Base-by-base conservation (phyloP, 192 early-diverging fungal genomes). In the Mortierella antarctica region DNA sequence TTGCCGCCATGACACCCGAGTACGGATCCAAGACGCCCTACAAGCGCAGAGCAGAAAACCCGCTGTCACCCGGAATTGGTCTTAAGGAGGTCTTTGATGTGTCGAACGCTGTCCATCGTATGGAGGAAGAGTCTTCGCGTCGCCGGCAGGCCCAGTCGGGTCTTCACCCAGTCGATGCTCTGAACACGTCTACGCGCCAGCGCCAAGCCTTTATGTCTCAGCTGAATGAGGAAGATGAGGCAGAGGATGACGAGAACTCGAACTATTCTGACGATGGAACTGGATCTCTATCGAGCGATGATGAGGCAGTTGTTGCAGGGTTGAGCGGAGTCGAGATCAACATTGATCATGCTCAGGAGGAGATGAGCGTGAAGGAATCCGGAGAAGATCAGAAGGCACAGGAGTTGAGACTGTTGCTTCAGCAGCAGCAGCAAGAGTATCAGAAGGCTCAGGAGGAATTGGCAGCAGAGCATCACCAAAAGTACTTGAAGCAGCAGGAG, bases 41-140 rank as follows among this genome's bases (percentile, higher is more conserved):
- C 56, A 83, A 59, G 74, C 83, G 81, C 65, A 85, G 82, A 73
- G 83, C 85, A 31, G 82, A 79, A 53, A 86, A 88, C 73, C 60
- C 83, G n/a, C 67, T 89, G 18, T 85, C 86, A 42, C 89, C 86
- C 31, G 87, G 87, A 3, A 73, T 89, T 52, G 81, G 73, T 15
- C 86, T 95, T 65, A 95, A 93, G 71, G 86, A 93, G 65, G 90
- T 90, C 15, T 91, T 92, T 69, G 91, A 93, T 72, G 84, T 95
- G 62, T 89, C 91, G 23, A 93, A 90, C 70, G 92, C 93, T 46
- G 90, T 95, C 50, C 92, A 92, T 59, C 86, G 93, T 21, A 90
- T 93, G 85, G 92, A 89, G 58, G 90, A 93, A 70, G 89, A 93
- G 49, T 68, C 85, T 15, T 82, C 73, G 53, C 70, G 61, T 53